Evolutionary conservation across 441 rosid species (phyloP), one percentile per base, ranked within the genome.

Genomic region (Monsonia emarginata): DNA sequence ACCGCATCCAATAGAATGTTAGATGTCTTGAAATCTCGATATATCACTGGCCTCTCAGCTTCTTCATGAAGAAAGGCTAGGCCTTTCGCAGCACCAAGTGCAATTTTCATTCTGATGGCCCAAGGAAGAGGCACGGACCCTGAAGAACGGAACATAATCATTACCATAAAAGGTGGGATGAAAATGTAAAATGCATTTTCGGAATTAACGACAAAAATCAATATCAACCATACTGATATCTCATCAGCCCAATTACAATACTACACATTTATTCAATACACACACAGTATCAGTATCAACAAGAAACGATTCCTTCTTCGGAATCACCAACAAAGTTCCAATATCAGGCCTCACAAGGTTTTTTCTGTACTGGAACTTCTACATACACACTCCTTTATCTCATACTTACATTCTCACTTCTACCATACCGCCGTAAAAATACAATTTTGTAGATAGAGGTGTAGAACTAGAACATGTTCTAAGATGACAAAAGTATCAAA

Each of bases 21-120:
- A 38, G 83, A 77, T 52, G 83, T 70, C 64, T 79, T 82, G 42
- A 82, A 79, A 72, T 82, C 85, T 32, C 80, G 68, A 74, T 79
- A 82, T 61, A 82, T 82, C 63, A 82, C 83, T 34, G 85, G 83
- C 31, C 71, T 69, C 65, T 77, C 80, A 50, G 79, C 80, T 65
- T 77, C 81, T 70, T 79, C 83, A 7, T 82, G 83, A 71, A 82
- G 82, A 74, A 73, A 82, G n/a, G 83, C 78, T 65, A 82, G 83
- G 62, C 85, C 85, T 72, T 75, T 78, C 0, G 82, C 85, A 62
- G 83, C 85, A 67, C 77, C 81, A 24, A 69, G 80, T 25, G 76
- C 75, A 36, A 82, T 72, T 70, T 82, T 82, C 73, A 79, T 77
- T 64, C 85, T 66, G 68, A 68, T 67, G 44, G 83, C 60, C 85